These are phyloP conservation scores for Cyclotella distinguenda DNA, from an alignment of 108 stramenopile species.

Conservation along the genomic window DNA sequence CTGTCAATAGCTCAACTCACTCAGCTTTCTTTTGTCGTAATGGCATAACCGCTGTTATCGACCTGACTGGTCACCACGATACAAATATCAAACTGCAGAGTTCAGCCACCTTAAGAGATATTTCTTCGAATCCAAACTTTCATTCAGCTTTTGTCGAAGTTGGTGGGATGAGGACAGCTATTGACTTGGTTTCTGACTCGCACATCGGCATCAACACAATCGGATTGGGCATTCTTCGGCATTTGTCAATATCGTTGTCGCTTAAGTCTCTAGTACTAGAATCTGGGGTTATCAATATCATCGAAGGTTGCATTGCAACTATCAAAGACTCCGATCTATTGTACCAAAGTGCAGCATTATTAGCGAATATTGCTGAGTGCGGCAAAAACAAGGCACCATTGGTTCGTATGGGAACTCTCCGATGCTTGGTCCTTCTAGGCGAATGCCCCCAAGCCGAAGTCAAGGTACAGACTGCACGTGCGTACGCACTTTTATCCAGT, in stretches of 20 bases:
- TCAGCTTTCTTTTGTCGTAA: constrained; percentile 60
- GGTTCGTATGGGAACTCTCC: constrained; percentile 41
- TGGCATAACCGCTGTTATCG: constrained; percentile 54
- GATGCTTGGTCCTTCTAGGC: constrained; percentile 19
- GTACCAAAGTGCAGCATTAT: constrained; percentile 38
- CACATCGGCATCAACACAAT: constrained; percentile 57
- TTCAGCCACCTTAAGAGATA: constrained; percentile 72
- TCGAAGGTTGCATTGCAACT: constrained; percentile 45
- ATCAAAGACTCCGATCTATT: constrained; percentile 38
- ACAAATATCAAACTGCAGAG: constrained; percentile 58
- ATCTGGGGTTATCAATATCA: constrained; percentile 53
- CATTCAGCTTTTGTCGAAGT: constrained; percentile 64
- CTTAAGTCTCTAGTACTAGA: constrained; percentile 64
- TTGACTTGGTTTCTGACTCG: constrained; percentile 51
- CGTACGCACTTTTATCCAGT: constrained; percentile 33
- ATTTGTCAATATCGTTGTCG: constrained; percentile 58
- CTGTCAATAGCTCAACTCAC: constrained; percentile 56
- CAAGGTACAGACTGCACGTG: constrained; percentile 30
- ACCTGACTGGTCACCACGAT: constrained; percentile 40
- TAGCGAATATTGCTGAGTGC: constrained; percentile 54
- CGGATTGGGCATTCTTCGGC: constrained; percentile 59
- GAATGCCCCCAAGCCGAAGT: constrained; percentile 14
- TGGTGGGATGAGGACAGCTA: constrained; percentile 52
- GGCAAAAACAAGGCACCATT: constrained; percentile 40
- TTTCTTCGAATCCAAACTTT: constrained; percentile 67